Evolutionary conservation across 768 basidiomycete species (phyloP), one percentile per base, ranked within the genome.

Genomic region (Collybia nuda): DNA sequence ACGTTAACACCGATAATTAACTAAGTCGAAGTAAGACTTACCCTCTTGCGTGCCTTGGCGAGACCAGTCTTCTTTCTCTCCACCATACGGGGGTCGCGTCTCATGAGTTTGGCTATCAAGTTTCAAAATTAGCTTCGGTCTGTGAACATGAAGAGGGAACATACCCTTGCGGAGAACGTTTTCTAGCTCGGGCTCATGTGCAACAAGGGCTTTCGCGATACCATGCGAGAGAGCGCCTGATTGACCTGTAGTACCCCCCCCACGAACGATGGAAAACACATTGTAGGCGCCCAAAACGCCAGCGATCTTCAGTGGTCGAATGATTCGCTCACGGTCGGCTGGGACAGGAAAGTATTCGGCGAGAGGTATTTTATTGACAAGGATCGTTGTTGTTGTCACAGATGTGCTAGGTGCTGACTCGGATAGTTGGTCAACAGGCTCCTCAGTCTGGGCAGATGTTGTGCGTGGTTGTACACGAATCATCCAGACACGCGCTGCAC

Each of bases 11-110:
- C 3, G 29, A 32, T 17, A 41, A 35, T 35, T n/a, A 35, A 45
- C 23, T 6, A 18, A 14, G 50, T 45, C 47, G 6, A 51, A 26
- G 49, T 48, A 45, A 18, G 14, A 43, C 90, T 39, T 68, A 94
- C 93, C 73, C 80, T 79, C 73, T 95, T 94, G 69, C 95, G 85
- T 52, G 96, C 93, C 75, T 97, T 97, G 52, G 88, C 83, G 61
- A 84, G 68, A 51, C 92, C 92, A 14, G 96, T 91, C 81, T 99
- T 99, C 76, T 99, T 99, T 60, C 96, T 80, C 72, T 99, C 96
- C 24, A 97, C 95, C 91, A 96, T 91, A 69, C 97, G 88, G 40
- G 94, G 93, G 76, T 99, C 96, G 60, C 95, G 85, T 66, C 84
- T 83, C 51, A 93, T 70, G 41, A 95, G 73, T 74, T 92, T 88